These are phyloP conservation scores for Orbilia brochopaga DNA, from an alignment of 2,329 filamentous ascomycete species.

Conservation along the genomic window DNA sequence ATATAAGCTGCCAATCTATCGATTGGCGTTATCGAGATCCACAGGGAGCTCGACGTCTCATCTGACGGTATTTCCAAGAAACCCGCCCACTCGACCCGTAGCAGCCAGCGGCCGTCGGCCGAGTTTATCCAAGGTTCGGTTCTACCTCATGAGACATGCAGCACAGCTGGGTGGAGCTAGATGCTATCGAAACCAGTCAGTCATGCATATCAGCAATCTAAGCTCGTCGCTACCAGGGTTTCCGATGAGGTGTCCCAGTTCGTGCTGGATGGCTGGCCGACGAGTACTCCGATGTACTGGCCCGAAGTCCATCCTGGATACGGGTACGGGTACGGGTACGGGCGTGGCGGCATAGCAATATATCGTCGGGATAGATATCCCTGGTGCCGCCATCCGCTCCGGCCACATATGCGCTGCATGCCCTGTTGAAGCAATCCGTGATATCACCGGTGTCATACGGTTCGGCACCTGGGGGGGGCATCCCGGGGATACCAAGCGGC, in stretches of 20 bases:
- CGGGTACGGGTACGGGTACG: too few species aligned
- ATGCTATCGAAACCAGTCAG: not conserved
- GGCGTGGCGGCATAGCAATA: too few species aligned
- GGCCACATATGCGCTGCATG: too few species aligned
- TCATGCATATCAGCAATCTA: not conserved
- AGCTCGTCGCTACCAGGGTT: not conserved
- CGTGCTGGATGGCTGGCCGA: too few species aligned
- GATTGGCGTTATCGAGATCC: conserved; percentile 12
- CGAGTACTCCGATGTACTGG: too few species aligned
- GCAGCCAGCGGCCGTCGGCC: conserved; percentile 23
- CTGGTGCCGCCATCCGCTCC: too few species aligned
- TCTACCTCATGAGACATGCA: conserved; percentile 45
- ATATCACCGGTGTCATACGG: not conserved
- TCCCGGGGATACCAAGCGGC: not conserved
- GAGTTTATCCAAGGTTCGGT: conserved; percentile 5
- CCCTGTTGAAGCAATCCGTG: not conserved
- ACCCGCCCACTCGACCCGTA: conserved; percentile 13
- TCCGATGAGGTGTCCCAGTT: too few species aligned
- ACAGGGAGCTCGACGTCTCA: not conserved
- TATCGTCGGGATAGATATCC: too few species aligned
- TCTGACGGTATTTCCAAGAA: conserved; percentile 15
- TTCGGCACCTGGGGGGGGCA: not conserved
- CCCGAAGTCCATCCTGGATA: too few species aligned
- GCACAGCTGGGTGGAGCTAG: conserved; percentile 4
- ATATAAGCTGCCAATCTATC: not conserved